Conservation (phyloP, 331 rosid species). For the Dryas integrifolia region DNA sequence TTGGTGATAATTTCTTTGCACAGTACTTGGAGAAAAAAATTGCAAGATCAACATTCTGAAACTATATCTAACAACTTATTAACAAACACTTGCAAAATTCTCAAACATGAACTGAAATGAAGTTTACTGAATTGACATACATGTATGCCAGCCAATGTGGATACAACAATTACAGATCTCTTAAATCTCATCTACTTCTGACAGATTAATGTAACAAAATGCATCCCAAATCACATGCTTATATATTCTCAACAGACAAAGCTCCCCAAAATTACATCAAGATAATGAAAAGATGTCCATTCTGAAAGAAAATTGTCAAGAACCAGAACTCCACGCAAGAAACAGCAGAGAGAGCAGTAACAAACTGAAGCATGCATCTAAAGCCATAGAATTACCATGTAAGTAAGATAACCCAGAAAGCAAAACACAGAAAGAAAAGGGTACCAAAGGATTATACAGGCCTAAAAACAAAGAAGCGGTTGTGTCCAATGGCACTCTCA, state of each 20-base stretch:
- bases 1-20: not conserved
- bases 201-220: not conserved
- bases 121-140: not conserved
- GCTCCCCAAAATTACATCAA: not conserved
- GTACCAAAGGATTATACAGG: slow-evolving; percentile 11
- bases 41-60: not conserved
- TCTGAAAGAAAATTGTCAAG: no score
- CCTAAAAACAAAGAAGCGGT: slow-evolving; percentile 50
- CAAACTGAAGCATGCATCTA: not conserved
- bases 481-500: slow-evolving; percentile 29
- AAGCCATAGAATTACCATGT: no score
- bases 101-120: slow-evolving; percentile 2
- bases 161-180: not conserved
- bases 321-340: no score
- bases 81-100: not conserved
- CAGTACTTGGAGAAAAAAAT: not conserved
- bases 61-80: not conserved
- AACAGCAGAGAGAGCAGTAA: no score
- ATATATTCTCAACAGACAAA: not conserved
- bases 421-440: not conserved
- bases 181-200: not conserved
- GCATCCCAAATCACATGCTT: not conserved
- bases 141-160: not conserved
- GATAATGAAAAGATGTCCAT: no score
- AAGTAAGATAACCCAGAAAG: no score